A percentile compares a stretch with the other conserved stretches of the same genome.
These are phyloP conservation scores for Nicotiana tomentosiformis DNA, from an alignment of 257 asterid genomes.

Conservation along the genomic window DNA sequence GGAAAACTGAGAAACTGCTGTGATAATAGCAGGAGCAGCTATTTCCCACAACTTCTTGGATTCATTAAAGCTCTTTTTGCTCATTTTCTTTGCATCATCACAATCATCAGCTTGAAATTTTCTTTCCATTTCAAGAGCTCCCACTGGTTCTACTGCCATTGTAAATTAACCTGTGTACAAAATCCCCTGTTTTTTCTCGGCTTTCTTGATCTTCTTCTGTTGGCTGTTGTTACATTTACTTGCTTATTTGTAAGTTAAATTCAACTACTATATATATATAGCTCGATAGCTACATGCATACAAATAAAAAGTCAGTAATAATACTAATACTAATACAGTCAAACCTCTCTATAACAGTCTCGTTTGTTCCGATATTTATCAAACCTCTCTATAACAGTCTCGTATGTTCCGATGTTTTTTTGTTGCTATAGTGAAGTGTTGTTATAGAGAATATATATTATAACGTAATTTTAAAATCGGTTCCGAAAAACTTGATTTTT, in stretches of 20 bases:
- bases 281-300: background rate
- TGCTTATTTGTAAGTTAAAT: background rate
- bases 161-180: background rate
- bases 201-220: background rate
- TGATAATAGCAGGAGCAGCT: slow-evolving; percentile 63
- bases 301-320: background rate
- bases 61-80: slow-evolving; percentile 18
- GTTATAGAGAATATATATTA: too few relatives aligned
- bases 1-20: slow-evolving; percentile 66
- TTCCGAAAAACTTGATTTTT: too few relatives aligned
- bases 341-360: too few relatives aligned
- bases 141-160: background rate
- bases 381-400: too few relatives aligned
- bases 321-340: background rate
- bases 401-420: too few relatives aligned
- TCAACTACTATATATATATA: background rate
- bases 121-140: background rate
- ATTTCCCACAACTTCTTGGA: slow-evolving; percentile 67
- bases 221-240: background rate
- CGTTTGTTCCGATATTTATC: too few relatives aligned
- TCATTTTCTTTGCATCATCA: slow-evolving; percentile 11
- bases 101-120: background rate
- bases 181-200: background rate
- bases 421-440: too few relatives aligned
- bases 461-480: too few relatives aligned